Evolutionary conservation across 2,329 filamentous ascomycete genomes (phyloP), one percentile per base, ranked within the genome.

Genomic region (Pseudogymnoascus sp.): DNA sequence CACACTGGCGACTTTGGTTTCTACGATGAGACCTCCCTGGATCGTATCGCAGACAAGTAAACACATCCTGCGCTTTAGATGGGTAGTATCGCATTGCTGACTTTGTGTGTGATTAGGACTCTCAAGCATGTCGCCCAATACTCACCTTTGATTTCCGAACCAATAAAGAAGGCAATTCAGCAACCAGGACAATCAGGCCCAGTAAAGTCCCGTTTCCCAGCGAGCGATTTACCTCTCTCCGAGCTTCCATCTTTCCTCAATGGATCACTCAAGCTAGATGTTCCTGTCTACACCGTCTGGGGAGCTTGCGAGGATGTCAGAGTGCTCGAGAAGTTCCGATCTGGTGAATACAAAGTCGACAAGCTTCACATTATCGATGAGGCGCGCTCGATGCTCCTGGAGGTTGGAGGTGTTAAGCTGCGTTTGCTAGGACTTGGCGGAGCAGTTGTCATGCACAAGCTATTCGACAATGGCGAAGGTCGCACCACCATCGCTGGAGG

Each of bases 1-100:
- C 94, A 99, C 78, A 99, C 94, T 19, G 94, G 94, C 76, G 94
- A 99, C 76, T 99, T 99, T 75, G 94, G 94, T 66, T 99, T 99
- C 79, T 99, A 99, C 79, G 94, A 99, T 76, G 90, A 96, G 71
- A 91, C 88, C 62, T 99, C 94, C 36, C 81, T 99, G 68, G 93
- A 97, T 72, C 89, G 94, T 72, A 97, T 99, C 79, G 94, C 94
- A 41, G 94, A 99, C 77, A 99, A 99, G 91, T 96, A 79, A 80
- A 87, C 64, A 62, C 9, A 60, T 49, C 58, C 12, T 63, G 8
- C 28, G 12, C 41, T 63, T 19, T 5, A 28, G 25, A 39, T 36
- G 5, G 28, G 5, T 16, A 8, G 28, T 55, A 22, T 55, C 16
- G 16, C 49, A 55, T 55, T 19, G 6, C 49, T 70, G 60, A 69